These are phyloP conservation scores for Botryotinia convoluta DNA, from an alignment of 2,329 filamentous ascomycete species.

Conservation along the genomic window DNA sequence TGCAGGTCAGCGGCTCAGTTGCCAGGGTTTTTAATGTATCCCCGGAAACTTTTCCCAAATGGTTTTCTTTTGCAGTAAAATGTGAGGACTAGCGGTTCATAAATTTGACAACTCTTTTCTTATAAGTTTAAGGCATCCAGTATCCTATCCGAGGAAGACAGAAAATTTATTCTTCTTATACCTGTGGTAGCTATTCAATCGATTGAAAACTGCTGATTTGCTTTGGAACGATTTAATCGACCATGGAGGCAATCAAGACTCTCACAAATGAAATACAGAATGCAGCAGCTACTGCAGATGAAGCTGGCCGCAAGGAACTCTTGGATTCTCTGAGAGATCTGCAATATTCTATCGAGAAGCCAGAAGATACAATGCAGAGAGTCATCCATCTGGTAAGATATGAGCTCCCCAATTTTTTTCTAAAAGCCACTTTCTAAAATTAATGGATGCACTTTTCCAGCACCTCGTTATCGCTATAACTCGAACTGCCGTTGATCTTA, in stretches of 20 bases:
- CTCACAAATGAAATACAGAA: background rate
- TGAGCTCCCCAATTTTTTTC: background rate
- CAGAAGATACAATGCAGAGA: constrained; percentile 15
- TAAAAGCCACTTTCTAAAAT: background rate
- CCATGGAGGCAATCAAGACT: background rate
- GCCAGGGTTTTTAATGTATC: too few relatives aligned
- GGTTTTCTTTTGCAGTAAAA: too few relatives aligned
- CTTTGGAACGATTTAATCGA: fast-evolving
- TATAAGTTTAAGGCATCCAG: too few relatives aligned
- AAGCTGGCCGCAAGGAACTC: background rate
- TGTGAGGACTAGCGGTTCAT: too few relatives aligned
- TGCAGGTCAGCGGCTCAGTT: too few relatives aligned
- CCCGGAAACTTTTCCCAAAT: too few relatives aligned
- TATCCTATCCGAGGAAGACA: too few relatives aligned
- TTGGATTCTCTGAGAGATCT: background rate
- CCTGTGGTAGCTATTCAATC: background rate
- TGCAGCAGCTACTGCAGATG: background rate
- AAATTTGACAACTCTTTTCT: too few relatives aligned
- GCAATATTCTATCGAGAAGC: constrained; percentile 14
- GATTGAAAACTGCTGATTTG: fast-evolving
- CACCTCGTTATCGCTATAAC: constrained; percentile 3
- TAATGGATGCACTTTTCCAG: background rate
- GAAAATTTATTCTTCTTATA: too few relatives aligned
- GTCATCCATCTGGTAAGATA: constrained; percentile 1
- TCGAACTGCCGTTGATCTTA: background rate